Base-by-base conservation (phyloP, 192 early-diverging fungal genomes). In the Allomyces javanicus region DNA sequence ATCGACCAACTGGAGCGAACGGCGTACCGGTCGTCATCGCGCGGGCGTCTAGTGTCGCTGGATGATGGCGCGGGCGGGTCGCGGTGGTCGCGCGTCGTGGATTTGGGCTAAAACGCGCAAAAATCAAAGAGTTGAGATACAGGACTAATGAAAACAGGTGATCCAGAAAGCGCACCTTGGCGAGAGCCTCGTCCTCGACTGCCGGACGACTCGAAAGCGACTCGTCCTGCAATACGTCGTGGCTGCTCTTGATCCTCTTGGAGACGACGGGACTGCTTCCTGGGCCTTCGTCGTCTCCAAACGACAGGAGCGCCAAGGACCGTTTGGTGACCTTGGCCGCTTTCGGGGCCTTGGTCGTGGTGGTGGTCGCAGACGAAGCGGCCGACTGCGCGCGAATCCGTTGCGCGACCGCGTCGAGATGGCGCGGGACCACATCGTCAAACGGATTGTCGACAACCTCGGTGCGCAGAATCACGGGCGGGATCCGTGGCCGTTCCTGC, bases 391-490 rank as follows among this genome's bases (percentile, higher is more conserved):
- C 62, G 0, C 68, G 71, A 25, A 72, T 63, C 23, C 67, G 67
- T 63, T 81, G 81, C 25, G 67, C 33, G 7, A 40, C 33, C 33
- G 61, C 4, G 74, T 58, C 0, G 72, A 74, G 22, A 80, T 81
- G 11, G 50, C 94, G 80, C 1, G 88, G 88, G 7, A 85, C 72
- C 65, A 97, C 94, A 68, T 97, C 93, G 25, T 90, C 81, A 76
- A 97, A 94, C 10, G 93, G 94, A 71, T 94, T 96, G 24, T 81
- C 74, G 23, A 93, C 69, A 1, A 97, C 84, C 5, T 85, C 81
- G 1, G 81, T 78, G 10, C 68, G 65, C 25, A 72, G 76, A 43
- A 97, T 83, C 44, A 76, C 77, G 24, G 84, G 81, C 55, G 88
- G 90, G 65, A 86, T 86, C 21, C 85, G 50, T 0, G 93, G 94